Evolutionary conservation across 73 alveolate species (phyloP), one percentile per base, ranked within the genome.

Genomic region (Paraurostyla sp.): DNA sequence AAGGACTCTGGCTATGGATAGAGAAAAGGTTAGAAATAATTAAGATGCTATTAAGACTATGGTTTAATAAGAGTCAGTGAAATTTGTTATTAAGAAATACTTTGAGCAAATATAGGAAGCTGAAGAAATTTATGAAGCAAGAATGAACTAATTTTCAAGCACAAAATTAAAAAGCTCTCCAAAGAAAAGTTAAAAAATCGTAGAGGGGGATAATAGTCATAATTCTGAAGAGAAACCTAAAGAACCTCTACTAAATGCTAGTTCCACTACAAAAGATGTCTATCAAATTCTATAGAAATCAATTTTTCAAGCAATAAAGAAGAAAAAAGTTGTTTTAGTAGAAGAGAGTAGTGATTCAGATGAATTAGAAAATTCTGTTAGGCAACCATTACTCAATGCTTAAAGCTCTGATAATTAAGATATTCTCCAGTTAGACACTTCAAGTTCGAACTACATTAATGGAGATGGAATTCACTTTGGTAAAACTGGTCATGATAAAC

Each of bases 11-110:
- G 80, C 80, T 32, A 7, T 9, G 11, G 46, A 62, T 4, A 62
- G 80, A 62, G 80, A 62, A 32, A 62, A 62, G 32, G 46, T 32
- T 15, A 36, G 80, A 29, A 36, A 62, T 62, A 32, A 62, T 32
- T 27, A 62, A 33, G 54, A 32, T 32, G 4, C 80, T 62, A 62
- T 62, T 32, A 9, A 62, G 51, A 32, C 46, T 27, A 62, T 62
- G 80, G 18, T 62, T 62, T 15, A 29, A 62, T 6, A 62, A 32
- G 51, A 62, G 7, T 62, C 51, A 18, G 69, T 62, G 27, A 62
- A 62, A 11, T n/a, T 7, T 13, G 30, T 62, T 25, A 32, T 62
- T 27, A 32, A 16, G 80, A 62, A 27, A 62, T 62, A 36, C 20
- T 62, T 32, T 32, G 43, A 62, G 27, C 32, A 36, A 62, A 32